These are phyloP conservation scores for Eremochloa ophiuroides DNA, from an alignment of 176 grass and related monocot genomes.

Conservation along the genomic window DNA sequence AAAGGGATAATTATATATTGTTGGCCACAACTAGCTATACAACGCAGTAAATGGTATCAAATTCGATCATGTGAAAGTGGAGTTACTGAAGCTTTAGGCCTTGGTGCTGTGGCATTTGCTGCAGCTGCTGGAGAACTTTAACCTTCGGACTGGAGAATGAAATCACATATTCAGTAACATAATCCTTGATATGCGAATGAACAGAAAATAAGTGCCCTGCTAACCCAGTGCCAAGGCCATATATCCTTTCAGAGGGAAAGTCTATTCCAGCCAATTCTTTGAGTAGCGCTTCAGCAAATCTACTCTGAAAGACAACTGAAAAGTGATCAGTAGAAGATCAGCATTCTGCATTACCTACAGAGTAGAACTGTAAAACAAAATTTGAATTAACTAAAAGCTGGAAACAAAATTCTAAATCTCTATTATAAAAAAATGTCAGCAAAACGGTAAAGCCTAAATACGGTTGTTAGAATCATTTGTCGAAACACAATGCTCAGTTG, in stretches of 20 bases:
- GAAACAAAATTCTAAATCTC: not conserved
- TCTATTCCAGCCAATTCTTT: slow-evolving; percentile 75
- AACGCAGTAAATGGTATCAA: not conserved
- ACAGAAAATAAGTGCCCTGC: slow-evolving; percentile 17
- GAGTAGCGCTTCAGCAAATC: slow-evolving; percentile 85
- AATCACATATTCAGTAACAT: slow-evolving; percentile 22
- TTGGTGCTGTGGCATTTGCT: slow-evolving; percentile 66
- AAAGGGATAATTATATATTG: not conserved
- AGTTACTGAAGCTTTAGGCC: slow-evolving; percentile 76
- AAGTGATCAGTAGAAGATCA: not conserved
- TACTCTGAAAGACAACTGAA: slow-evolving; percentile 42
- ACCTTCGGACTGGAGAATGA: slow-evolving; percentile 69
- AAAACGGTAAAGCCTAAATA: not conserved
- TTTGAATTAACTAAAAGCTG: not conserved
- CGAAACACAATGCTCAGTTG: not conserved
- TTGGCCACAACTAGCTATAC: not conserved
- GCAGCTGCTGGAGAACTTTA: slow-evolving; percentile 73
- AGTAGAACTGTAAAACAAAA: not conserved
- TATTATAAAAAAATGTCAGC: not conserved
- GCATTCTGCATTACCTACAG: not conserved
- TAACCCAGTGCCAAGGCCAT: slow-evolving; percentile 90
- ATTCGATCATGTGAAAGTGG: not conserved
- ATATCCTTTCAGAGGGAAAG: slow-evolving; percentile 75
- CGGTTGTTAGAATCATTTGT: not conserved
- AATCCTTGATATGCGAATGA: not conserved